Evolutionary conservation across 2,329 filamentous ascomycete genomes (phyloP), one percentile per base, ranked within the genome.

Genomic region (Didymella arachidicola): DNA sequence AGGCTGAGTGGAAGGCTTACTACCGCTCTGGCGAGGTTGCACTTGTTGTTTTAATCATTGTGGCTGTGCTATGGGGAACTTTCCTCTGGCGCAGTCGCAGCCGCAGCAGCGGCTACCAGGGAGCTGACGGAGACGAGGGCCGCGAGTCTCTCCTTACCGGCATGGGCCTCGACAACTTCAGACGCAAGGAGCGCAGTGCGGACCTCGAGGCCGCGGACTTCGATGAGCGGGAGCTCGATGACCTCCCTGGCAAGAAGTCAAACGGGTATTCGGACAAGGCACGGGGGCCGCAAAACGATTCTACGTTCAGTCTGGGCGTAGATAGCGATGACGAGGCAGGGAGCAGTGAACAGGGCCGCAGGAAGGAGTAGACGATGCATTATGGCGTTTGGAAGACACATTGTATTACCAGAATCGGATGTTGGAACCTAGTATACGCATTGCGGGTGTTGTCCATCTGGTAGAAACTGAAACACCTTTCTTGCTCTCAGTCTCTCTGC

Each of bases 1-100:
- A 92, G 27, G 92, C 93, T 18, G 91, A 93, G 70, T 96, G 93
- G 91, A 86, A 89, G 50, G 93, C 93, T 0, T 97, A 97, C 77
- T 90, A 89, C 73, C 89, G 91, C 69, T 95, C 91, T 2, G 93
- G 93, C 49, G 92, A 96, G 78, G 86, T 93, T 7, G 92, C 93
- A 2, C 84, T 97, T 2, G 87, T 93, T 16, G 86, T 97, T 47
- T 91, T 97, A 18, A 82, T 89, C 50, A 86, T 95, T 59, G 88
- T 87, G 1, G 91, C 90, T 1, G 80, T 79, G 5, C 80, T 86
- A 12, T 96, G 92, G 89, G 91, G 89, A n/a, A 90, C 87, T 71
- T 85, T 87, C 66, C 81, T 88, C 62, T 87, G 84, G 82, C 82
- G 86, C 41, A 79, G 82, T 52, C 74, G 78, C 26, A 71, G 77